Conservation (phyloP, 306 rosid genomes). For the Malus domestica region ASM211411v1 NC_041793.1:38855501-38856000, state of each 20-base stretch:
- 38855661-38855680: conserved; percentile 7
- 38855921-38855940: too few species aligned
- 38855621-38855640: neutral
- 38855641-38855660: neutral
- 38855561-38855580: neutral
- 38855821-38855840: neutral
- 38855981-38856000: too few species aligned
- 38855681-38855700: neutral
- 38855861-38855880: too few species aligned
- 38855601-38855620: neutral
- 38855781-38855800: neutral
- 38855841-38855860: too few species aligned
- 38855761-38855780: neutral
- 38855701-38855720: neutral
- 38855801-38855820: neutral
- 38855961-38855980: too few species aligned
- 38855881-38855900: too few species aligned
- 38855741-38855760: neutral
- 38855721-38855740: neutral
- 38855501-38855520: neutral
- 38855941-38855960: too few species aligned
- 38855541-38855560: too few species aligned
- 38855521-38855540: neutral
- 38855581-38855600: neutral
- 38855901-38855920: too few species aligned